Evolutionary conservation across 768 basidiomycete species (phyloP).

Genomic region (Pseudohyphozyma bogoriensis): DNA sequence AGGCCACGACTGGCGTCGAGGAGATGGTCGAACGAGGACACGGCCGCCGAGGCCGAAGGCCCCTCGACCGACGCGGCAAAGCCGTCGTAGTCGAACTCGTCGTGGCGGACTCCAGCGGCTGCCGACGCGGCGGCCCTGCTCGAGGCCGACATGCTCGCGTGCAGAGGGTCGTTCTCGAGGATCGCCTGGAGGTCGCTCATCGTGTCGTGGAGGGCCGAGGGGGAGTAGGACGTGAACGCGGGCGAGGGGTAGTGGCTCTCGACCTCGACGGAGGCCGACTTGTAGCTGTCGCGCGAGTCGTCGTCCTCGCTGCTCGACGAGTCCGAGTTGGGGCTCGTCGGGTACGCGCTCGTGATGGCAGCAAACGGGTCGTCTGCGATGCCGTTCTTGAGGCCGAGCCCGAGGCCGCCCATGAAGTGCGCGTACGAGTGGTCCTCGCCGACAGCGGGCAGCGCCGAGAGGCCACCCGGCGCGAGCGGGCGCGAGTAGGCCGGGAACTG

Average conservation of each 20-base stretch:
- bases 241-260: constrained; percentile 28
- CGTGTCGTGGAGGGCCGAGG: constrained; percentile 1
- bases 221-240: constrained; percentile 16
- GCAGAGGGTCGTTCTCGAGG: constrained; percentile 25
- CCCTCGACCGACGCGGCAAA: constrained; percentile 25
- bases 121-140: not conserved
- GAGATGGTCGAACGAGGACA: constrained; percentile 4
- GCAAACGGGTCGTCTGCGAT: not conserved
- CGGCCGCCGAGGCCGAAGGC: not conserved
- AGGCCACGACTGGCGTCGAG: constrained; percentile 5
- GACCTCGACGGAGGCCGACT: constrained; percentile 1
- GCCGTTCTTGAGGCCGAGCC: not conserved
- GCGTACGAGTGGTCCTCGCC: constrained; percentile 6
- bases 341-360: not conserved
- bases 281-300: too few species aligned
- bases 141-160: not conserved
- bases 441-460: constrained; percentile 19
- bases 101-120: not conserved
- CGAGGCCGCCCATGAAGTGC: not conserved
- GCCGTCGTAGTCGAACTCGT: constrained; percentile 12
- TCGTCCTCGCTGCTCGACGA: not conserved
- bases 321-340: not conserved
- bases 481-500: constrained; percentile 7
- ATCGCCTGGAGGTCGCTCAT: constrained; percentile 17
- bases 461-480: constrained; percentile 18